Base-by-base conservation (phyloP, 805 yeast genomes). In the Cyberlindnera galapagoensis region DNA sequence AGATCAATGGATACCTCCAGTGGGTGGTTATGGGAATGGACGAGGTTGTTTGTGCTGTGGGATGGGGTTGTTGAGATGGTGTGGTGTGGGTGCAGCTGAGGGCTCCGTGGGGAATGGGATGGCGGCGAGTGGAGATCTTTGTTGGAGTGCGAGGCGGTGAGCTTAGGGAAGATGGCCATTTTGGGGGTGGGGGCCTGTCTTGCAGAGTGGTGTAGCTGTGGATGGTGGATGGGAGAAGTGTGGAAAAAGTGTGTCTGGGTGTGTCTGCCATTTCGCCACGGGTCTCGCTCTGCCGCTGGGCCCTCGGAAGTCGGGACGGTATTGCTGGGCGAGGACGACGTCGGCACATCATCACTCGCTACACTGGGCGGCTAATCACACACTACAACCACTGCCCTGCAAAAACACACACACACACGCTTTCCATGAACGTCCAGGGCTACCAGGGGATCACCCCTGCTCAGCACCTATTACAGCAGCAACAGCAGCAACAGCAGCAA, bases 1-100 rank as follows among this genome's bases (percentile, higher is more conserved):
- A 92, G 63, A 23, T 67, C 66, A 21, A 88, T 67, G 1, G 76
- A 52, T 9, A 84, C 56, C 21, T 69, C 63, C 21, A 71, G 55
- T 1, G 71, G 70, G 22, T 55, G 58, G 5, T 39, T 38, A 6
- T 39, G 44, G n/a, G 43, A 36, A 26, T 44, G 40, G 20, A 37
- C 47, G 18, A 45, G 35, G 35, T 45, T 47, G 42, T 44, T 46
- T 28, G 26, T 37, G 26, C 18, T 26, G 7, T 6, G 34, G 9
- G 9, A 24, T 15, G 8, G 13, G 19, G 11, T 8, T 21, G 21
- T 11, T 28, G 22, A 7, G 33, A 23, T 25, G 28, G 22, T 14
- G 33, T 5, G 13, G 21, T 12, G 19, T 15, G 16, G 12, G n/a
- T 6, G 6, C 17, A 12, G 12, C 19, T 16, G 12, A 17, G 35